Conservation (phyloP, 2,329 filamentous ascomycete species). For the Curvularia spicifera region DNA sequence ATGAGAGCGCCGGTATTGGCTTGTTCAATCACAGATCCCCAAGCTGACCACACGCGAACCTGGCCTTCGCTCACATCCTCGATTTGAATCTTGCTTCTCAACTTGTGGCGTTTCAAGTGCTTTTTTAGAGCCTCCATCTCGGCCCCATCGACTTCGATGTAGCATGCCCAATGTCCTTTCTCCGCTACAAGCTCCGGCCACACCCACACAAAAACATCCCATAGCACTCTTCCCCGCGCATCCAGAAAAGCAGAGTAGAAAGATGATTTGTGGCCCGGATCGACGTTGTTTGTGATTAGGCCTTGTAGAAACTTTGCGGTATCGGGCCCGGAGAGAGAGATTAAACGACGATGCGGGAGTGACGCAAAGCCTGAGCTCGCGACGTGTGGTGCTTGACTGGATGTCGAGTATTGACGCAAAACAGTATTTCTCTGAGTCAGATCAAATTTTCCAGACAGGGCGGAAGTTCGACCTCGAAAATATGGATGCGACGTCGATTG, state of each 20-base stretch:
- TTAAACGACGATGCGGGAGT: slow-evolving; percentile 77
- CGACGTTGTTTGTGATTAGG: slow-evolving; percentile 76
- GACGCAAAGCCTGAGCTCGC: slow-evolving; percentile 55
- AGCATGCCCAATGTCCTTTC: slow-evolving; percentile 61
- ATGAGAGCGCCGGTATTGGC: slow-evolving; percentile 16
- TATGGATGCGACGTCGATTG: slow-evolving; percentile 39
- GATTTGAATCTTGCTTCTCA: slow-evolving; percentile 78
- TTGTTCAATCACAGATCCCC: slow-evolving; percentile 57
- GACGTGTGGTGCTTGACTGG: not conserved
- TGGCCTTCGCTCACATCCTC: slow-evolving; percentile 68
- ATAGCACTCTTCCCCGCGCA: slow-evolving; percentile 77
- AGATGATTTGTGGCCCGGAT: slow-evolving; percentile 51
- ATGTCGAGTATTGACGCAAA: slow-evolving; percentile 1
- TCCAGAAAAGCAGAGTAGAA: slow-evolving; percentile 84
- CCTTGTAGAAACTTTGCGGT: slow-evolving; percentile 87
- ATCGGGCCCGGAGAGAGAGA: slow-evolving; percentile 80
- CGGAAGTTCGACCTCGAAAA: not conserved
- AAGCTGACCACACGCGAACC: slow-evolving; percentile 73
- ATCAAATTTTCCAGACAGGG: no score
- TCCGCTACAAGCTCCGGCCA: slow-evolving; percentile 30
- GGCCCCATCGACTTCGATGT: slow-evolving; percentile 81
- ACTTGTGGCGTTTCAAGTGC: slow-evolving; percentile 83
- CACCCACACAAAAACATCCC: slow-evolving; percentile 87
- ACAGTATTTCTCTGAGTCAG: not conserved
- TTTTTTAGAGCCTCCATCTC: slow-evolving; percentile 68